Evolutionary conservation across 139 green algal genomes (phyloP).

Genomic region (Micractinium conductrix): DNA sequence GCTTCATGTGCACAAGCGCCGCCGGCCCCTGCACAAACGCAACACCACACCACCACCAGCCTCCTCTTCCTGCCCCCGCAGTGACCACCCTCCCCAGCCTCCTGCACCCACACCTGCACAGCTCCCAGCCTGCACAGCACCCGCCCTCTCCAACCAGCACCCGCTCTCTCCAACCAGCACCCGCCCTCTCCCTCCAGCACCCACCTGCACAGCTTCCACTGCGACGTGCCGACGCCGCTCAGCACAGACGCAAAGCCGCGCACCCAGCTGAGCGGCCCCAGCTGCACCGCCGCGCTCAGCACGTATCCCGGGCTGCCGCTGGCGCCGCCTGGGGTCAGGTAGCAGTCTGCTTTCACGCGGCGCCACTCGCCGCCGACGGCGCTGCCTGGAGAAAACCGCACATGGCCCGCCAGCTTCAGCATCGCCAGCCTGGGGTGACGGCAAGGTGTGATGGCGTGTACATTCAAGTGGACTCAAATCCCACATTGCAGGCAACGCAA

Average conservation of each 20-base stretch:
- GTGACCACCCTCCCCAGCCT: neutral
- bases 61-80: neutral
- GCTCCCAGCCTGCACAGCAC: neutral
- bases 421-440: neutral
- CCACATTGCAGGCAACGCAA: too few relatives aligned
- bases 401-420: constrained; percentile 8
- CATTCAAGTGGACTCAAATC: too few relatives aligned
- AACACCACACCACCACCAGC: too few relatives aligned
- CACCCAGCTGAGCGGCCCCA: constrained; percentile 18
- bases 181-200: neutral
- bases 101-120: too few relatives aligned
- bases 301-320: neutral
- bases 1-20: too few relatives aligned
- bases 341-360: neutral
- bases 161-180: too few relatives aligned
- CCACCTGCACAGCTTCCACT: constrained; percentile 28
- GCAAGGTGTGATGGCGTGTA: neutral
- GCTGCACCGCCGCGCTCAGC: constrained; percentile 16
- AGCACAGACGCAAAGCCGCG: constrained; percentile 9
- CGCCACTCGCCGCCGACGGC: neutral
- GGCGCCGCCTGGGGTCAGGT: neutral
- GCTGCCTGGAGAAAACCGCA: neutral
- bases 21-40: too few relatives aligned
- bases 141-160: neutral
- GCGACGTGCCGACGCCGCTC: neutral